phyloP scores from a whole-genome alignment of 495 filamentous ascomycete species.

The Lasiosphaeria ovina region DNA sequence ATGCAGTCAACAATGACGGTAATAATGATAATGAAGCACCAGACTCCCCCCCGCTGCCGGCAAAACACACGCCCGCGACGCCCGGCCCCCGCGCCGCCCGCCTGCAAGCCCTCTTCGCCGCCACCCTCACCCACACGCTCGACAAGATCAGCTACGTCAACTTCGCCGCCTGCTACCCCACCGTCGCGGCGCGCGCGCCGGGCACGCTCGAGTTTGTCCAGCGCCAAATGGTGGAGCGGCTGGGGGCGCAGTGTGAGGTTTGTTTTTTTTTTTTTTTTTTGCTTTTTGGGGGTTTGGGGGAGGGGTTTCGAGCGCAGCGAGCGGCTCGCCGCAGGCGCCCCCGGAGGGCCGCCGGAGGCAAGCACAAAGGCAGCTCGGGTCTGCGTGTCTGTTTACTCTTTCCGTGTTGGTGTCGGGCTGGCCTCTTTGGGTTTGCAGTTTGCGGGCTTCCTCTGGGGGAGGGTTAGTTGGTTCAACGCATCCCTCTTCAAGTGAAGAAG shows the following conservation, averaged over 20 bases:
- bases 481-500: too few species aligned
- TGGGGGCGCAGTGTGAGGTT: constrained; percentile 58
- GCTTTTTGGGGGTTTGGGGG: neutral
- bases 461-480: too few species aligned
- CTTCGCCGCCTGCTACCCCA: constrained; percentile 87
- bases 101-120: constrained; percentile 66
- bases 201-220: constrained; percentile 65
- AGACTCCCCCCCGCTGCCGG: constrained; percentile 49
- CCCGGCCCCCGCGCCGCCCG: constrained; percentile 74
- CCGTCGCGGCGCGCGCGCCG: constrained; percentile 67
- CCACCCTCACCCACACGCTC: constrained; percentile 67
- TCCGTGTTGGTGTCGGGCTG: too few species aligned
- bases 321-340: too few species aligned
- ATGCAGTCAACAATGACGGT: neutral
- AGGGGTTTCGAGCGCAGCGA: too few species aligned
- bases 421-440: too few species aligned
- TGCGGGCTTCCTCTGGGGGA: too few species aligned
- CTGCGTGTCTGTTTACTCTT: too few species aligned
- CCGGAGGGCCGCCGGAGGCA: too few species aligned
- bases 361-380: too few species aligned
- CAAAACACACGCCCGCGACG: constrained; percentile 55
- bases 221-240: constrained; percentile 64
- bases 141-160: constrained; percentile 71
- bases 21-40: neutral
- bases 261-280: constrained; percentile 18